These are phyloP conservation scores for Hawksworthiomyces lignivorus DNA, from an alignment of 2,329 filamentous ascomycete species.

Conservation along the genomic window DNA sequence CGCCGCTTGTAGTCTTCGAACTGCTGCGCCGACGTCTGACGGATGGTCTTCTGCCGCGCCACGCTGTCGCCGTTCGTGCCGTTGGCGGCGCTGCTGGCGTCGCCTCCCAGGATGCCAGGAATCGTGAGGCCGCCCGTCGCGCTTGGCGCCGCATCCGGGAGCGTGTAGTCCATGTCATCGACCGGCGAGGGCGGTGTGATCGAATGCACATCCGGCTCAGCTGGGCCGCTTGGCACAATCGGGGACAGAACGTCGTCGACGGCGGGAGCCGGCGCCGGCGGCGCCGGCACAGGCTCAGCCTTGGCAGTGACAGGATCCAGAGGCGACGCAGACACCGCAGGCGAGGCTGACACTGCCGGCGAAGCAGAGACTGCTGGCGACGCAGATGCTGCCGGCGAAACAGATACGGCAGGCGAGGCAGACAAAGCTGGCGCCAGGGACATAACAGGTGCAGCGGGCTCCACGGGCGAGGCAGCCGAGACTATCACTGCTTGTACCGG, in stretches of 20 bases:
- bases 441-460: neutral
- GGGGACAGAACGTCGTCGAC: neutral
- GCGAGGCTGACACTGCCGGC: no score
- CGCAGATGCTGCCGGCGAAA: no score
- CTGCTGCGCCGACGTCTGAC: conserved; percentile 24
- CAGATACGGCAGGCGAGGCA: no score
- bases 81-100: conserved; percentile 9
- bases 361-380: no score
- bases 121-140: conserved; percentile 11
- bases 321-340: no score
- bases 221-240: neutral
- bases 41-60: conserved; percentile 19
- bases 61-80: conserved; percentile 13
- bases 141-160: conserved; percentile 10
- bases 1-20: conserved; percentile 38
- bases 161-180: conserved; percentile 31
- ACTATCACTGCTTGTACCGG: no score
- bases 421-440: no score
- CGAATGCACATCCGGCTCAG: neutral
- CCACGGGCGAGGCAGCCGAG: neutral
- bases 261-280: neutral
- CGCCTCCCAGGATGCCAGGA: conserved; percentile 2
- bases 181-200: conserved; percentile 25
- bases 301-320: no score
- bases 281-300: neutral